phyloP scores from a whole-genome alignment of 139 green algal genomes.

The Coelastrella sp. region DNA sequence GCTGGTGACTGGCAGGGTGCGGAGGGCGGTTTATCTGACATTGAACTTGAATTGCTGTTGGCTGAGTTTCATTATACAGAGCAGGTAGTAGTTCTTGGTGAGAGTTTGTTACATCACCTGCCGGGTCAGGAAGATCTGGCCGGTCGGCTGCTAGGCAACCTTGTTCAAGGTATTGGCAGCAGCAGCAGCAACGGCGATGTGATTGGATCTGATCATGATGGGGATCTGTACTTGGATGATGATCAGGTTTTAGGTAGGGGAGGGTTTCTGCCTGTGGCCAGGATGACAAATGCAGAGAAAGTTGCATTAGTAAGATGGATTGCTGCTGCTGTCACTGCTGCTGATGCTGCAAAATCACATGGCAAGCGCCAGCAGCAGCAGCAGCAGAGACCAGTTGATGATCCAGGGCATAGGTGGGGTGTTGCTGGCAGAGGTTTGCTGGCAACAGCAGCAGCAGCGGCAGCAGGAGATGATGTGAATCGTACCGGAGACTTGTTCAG shows the following conservation, averaged over 20 bases:
- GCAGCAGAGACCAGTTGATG: too few species aligned
- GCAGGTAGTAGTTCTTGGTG: conserved; percentile 61
- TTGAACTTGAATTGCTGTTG: conserved; percentile 63
- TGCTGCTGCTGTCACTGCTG: conserved; percentile 4
- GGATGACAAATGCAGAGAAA: neutral
- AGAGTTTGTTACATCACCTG: conserved; percentile 55
- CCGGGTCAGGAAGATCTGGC: conserved; percentile 43
- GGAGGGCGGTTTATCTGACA: conserved; percentile 48
- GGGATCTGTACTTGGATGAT: neutral
- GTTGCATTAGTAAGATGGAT: conserved; percentile 4
- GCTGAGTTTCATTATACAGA: conserved; percentile 65
- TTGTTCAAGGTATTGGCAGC: conserved; percentile 19
- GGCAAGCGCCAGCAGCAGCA: neutral
- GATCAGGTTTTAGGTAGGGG: neutral
- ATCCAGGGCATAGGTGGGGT: too few species aligned
- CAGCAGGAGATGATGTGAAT: neutral
- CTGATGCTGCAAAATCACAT: neutral
- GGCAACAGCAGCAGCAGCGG: neutral
- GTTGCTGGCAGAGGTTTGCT: neutral
- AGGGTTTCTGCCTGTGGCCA: conserved; percentile 1
- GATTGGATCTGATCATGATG: neutral
- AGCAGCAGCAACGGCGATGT: conserved; percentile 21
- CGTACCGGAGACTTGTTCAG: neutral
- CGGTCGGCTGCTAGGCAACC: conserved; percentile 33
- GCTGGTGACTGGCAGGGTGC: conserved; percentile 32